These are phyloP conservation scores for Lasiodiplodia hormozganensis DNA, from an alignment of 2,329 filamentous ascomycete species.

Conservation along the genomic window DNA sequence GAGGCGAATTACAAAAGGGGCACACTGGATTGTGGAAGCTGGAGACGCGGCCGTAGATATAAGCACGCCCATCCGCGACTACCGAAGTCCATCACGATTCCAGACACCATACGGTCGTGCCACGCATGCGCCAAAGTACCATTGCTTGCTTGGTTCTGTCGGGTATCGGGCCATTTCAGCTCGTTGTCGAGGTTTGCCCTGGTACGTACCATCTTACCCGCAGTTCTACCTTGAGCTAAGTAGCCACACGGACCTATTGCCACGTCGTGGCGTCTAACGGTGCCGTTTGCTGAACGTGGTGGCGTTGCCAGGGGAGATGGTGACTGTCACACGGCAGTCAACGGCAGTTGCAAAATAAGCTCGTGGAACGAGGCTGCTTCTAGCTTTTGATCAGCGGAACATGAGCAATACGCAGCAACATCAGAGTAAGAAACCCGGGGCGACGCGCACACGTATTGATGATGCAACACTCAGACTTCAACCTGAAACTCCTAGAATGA, in stretches of 20 bases:
- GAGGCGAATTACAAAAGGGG: slow-evolving; percentile 1
- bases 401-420: too few relatives aligned
- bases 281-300: too few relatives aligned
- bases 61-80: neutral
- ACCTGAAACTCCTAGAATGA: too few relatives aligned
- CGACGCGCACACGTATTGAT: neutral
- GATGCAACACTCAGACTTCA: too few relatives aligned
- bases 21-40: slow-evolving; percentile 1
- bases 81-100: neutral
- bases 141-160: neutral
- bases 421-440: too few relatives aligned
- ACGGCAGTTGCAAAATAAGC: neutral
- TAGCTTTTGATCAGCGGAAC: neutral
- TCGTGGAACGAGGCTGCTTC: neutral
- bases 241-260: neutral
- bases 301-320: too few relatives aligned
- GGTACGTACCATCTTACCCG: slow-evolving; percentile 5
- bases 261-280: neutral
- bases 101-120: neutral
- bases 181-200: slow-evolving; percentile 10
- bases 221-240: slow-evolving; percentile 8
- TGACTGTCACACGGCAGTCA: neutral
- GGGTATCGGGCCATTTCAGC: slow-evolving; percentile 1
- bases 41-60: neutral
- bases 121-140: neutral